Base-by-base conservation (phyloP, 495 filamentous ascomycete genomes). In the Aspergillus avenaceus region DNA sequence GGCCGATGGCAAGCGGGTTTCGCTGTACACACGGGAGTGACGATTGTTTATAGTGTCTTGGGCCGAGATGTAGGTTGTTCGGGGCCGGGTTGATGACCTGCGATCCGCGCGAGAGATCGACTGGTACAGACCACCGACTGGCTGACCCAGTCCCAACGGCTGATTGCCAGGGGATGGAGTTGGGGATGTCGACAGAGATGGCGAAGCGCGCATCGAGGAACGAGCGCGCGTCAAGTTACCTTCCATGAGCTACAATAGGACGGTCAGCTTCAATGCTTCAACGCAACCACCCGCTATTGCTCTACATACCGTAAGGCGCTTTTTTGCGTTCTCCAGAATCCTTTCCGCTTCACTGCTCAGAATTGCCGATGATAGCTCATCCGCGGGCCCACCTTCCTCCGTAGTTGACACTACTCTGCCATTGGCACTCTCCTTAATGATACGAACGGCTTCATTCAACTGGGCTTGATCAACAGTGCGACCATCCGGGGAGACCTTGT, bases 271-370 rank as follows among this genome's bases (percentile, higher is more conserved):
- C 7, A 22, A 49, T 23, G 27, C 58, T 47, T 63, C 32, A 46
- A 14, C 19, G 43, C 42, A 41, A 22, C 45, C 34, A 36, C 47
- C 21, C 37, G 16, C 5, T 8, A 49, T 26, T 8, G 11, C 16
- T 29, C 26, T 36, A 67, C 88, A 66, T 76, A 96, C 91, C 66
- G 87, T 90, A 34, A 96, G 71, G 56, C 90, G 78, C 64, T 81
- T 84, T 69, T 96, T 96, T 24, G 91, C 91, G 69, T 95, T 95
- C 28, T 89, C 88, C 36, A 96, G 73, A 62, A 96, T 96, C 50
- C 87, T 73, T 64, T 96, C 91, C 9, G 91, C 91, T 58, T 88
- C 78, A 51, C 83, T 84, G 60, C 88, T 93, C 62, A 96, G 63
- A 6, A 88, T 83, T 11, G 79, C 83, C 38, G 84, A 85, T 22